Evolutionary conservation across 345 rosid genomes (phyloP), one percentile per base, ranked within the genome.

Genomic region (Microcos paniculata): DNA sequence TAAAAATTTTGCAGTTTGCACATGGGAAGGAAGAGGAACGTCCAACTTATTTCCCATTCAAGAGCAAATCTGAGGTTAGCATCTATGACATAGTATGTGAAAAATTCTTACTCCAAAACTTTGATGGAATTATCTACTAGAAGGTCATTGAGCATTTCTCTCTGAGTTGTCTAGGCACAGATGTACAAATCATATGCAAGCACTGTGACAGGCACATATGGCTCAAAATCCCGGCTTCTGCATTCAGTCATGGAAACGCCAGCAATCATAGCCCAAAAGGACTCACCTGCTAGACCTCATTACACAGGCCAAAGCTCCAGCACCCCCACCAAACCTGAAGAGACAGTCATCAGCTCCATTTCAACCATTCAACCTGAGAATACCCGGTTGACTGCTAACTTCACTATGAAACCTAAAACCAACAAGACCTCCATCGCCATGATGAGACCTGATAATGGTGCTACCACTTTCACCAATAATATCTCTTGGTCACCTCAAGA

Each of bases 401-500:
- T 15, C 75, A 56, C 63, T 70, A 73, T 55, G 67, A 66, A 69
- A 73, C 52, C 80, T 38, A 21, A 56, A 6, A 42, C 58, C 48
- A 70, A 74, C 77, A 72, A 51, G 59, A 71, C 51, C 66, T n/a
- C 51, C 74, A 23, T 46, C 69, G 28, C 26, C 72, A 67, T 38
- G 10, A 57, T 57, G 33, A 48, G 42, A 66, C 24, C 73, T 21
- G 59, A 59, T 64, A 6, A 18, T 28, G 21, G 59, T 49, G 61
- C 58, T 46, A 30, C 76, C 16, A 28, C 21, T 46, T 21, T 70
- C 57, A 62, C 66, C 42, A 65, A 46, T 23, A 23, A 15, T 33
- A 79, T 30, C 23, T 0, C 59, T 23, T 94, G 98, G 97, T 86
- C 86, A 48, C 97, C 97, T 31, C 74, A 53, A 56, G 92, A 90